phyloP scores from a whole-genome alignment of 164 flowering plant species.

The Chloranthus sessilifolius region DNA sequence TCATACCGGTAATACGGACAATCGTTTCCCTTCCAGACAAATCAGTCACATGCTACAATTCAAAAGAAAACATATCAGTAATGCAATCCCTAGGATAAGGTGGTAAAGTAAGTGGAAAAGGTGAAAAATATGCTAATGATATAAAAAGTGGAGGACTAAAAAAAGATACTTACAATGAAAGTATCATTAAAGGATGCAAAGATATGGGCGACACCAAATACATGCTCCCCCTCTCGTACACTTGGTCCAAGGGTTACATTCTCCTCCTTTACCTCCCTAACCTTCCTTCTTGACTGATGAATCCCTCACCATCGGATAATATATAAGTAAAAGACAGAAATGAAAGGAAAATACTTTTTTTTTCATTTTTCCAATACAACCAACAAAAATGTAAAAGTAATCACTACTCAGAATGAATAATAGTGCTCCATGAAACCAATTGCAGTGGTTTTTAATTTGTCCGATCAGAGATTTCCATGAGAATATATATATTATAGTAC shows the following conservation, averaged over 20 bases:
- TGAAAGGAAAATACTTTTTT: too few relatives aligned
- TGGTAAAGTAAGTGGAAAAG: not conserved
- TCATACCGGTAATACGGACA: constrained; percentile 75
- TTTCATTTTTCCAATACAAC: too few relatives aligned
- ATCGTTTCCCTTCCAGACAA: constrained; percentile 76
- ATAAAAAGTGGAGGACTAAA: not conserved
- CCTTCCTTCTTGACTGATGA: constrained; percentile 7
- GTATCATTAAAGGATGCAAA: constrained; percentile 8
- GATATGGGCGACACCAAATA: constrained; percentile 8
- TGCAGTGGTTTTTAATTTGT: too few relatives aligned
- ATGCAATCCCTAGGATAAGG: too few relatives aligned
- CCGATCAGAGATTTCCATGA: too few relatives aligned
- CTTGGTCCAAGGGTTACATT: constrained; percentile 3
- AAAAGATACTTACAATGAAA: not conserved
- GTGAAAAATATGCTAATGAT: not conserved
- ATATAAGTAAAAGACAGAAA: too few relatives aligned
- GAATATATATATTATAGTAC: too few relatives aligned
- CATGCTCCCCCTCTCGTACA: constrained; percentile 9
- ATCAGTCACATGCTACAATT: constrained; percentile 80
- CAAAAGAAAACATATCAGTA: too few relatives aligned
- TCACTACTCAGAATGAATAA: too few relatives aligned
- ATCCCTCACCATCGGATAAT: too few relatives aligned
- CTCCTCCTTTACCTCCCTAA: constrained; percentile 4
- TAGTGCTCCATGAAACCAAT: too few relatives aligned
- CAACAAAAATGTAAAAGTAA: too few relatives aligned